These are phyloP conservation scores for Suhomyces wounanorum DNA, from an alignment of 1,139 yeast species.

Conservation along the genomic window DNA sequence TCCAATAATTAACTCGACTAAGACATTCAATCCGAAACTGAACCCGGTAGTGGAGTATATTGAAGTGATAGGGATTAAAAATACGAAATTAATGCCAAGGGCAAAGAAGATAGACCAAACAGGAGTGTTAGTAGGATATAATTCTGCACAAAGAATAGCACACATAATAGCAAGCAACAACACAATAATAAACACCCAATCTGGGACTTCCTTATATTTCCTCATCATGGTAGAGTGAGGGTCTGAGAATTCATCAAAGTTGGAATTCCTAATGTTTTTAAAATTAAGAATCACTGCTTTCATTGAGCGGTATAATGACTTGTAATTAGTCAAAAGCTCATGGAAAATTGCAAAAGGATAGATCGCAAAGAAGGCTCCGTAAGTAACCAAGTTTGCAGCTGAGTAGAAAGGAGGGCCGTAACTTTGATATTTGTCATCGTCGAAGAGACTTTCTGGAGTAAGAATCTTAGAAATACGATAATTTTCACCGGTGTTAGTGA, in stretches of 20 bases:
- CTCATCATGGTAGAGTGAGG: constrained; percentile 25
- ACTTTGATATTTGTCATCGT: constrained; percentile 21
- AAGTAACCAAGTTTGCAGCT: constrained; percentile 45
- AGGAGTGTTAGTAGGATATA: constrained; percentile 42
- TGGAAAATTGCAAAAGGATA: constrained; percentile 20
- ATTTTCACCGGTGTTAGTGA: constrained; percentile 18
- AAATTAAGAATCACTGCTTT: constrained; percentile 8
- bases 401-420: constrained; percentile 47
- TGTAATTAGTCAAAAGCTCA: constrained; percentile 15
- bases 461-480: constrained; percentile 19
- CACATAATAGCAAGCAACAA: constrained; percentile 23
- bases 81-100: constrained; percentile 37
- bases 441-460: constrained; percentile 17
- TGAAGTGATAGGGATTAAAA: constrained; percentile 39
- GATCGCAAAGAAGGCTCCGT: constrained; percentile 36
- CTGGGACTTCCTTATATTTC: constrained; percentile 27
- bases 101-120: constrained; percentile 35
- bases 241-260: constrained; percentile 23
- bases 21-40: constrained; percentile 40
- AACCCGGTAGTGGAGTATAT: constrained; percentile 42
- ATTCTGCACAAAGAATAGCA: constrained; percentile 28
- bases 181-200: constrained; percentile 22
- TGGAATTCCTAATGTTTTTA: constrained; percentile 13
- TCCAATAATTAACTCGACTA: constrained; percentile 43
- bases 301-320: constrained; percentile 11